These are phyloP conservation scores for Penstemon davidsonii DNA, from an alignment of 257 asterid genomes.

Conservation along the genomic window DNA sequence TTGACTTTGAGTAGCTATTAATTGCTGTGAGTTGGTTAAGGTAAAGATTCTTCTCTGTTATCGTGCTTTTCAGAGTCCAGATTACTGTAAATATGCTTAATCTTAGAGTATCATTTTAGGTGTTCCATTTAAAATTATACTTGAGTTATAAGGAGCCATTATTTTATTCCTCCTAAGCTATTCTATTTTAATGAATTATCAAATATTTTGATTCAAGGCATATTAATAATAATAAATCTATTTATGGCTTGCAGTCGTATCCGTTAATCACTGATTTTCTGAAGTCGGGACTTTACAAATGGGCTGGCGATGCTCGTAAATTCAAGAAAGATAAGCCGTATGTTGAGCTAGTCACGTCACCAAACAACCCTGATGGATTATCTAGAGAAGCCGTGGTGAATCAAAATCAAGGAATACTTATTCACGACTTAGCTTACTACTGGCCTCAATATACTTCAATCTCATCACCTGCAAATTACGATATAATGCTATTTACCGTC, in stretches of 20 bases:
- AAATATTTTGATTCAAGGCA: not conserved
- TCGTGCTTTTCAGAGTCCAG: slow-evolving; percentile 9
- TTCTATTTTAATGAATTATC: not conserved
- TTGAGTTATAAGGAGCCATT: slow-evolving; percentile 10
- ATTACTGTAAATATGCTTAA: slow-evolving; percentile 13
- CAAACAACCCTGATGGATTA: slow-evolving; percentile 93
- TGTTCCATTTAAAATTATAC: slow-evolving; percentile 2
- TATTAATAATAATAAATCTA: not conserved
- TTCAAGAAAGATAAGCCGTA: slow-evolving; percentile 59
- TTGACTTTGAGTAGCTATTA: slow-evolving; percentile 24
- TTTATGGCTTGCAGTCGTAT: slow-evolving; percentile 61
- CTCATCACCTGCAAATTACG: slow-evolving; percentile 67
- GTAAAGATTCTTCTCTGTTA: slow-evolving; percentile 16
- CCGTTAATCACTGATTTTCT: slow-evolving; percentile 75
- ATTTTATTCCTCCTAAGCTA: not conserved
- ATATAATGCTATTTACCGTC: slow-evolving; percentile 87
- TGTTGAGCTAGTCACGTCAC: slow-evolving; percentile 85
- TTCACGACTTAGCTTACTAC: slow-evolving; percentile 89
- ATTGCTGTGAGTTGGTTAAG: slow-evolving; percentile 29
- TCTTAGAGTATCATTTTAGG: slow-evolving; percentile 16
- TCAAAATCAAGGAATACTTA: slow-evolving; percentile 48
- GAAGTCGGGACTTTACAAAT: slow-evolving; percentile 80
- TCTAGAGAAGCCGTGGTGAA: slow-evolving; percentile 71
- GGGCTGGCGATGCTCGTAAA: slow-evolving; percentile 80
- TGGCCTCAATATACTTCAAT: slow-evolving; percentile 94